Evolutionary conservation across 2,329 filamentous ascomycete genomes (phyloP), one percentile per base, ranked within the genome.

Genomic region (Chaetomium sp.): DNA sequence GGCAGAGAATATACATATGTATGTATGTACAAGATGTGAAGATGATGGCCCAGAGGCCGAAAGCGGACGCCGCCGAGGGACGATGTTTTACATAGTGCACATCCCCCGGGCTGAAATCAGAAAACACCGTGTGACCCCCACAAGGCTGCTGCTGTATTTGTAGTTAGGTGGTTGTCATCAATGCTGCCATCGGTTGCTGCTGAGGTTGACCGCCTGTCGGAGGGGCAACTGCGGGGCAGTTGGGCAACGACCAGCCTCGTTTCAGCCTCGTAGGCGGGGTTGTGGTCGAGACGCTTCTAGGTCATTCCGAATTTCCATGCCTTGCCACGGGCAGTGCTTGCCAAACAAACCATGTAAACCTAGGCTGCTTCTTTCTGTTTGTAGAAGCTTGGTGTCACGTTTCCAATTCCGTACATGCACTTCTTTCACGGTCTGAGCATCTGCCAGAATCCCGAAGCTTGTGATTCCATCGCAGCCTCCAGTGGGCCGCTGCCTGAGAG

Each of bases 261-360:
- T 67, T 70, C 70, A 71, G 70, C 70, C 70, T 71, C 69, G 70
- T 67, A 60, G 61, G 63, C 60, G 62, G 60, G 65, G 64, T 63
- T 7, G 27, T 35, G 54, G 55, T 21, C 33, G 49, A 23, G 63
- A 64, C 55, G 25, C 12, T 69, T 70, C 69, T 70, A 63, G 69
- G 65, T 57, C 64, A 31, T 70, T 70, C 68, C 60, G 50, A 53
- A 29, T 29, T 33, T 25, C 27, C 16, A 62, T 35, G 53, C 58
- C 55, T 19, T 6, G 16, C 38, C 5, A 42, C 38, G 1, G 38
- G 38, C 38, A 42, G 38, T 19, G 38, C 38, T 42, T n/a, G 38
- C 38, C 38, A 42, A 42, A 42, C 38, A 42, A 42, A 42, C 19
- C 38, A 42, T n/a, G 38, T 16, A 42, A 42, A 42, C 7, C 5